Base-by-base conservation (phyloP, 352 stramenopile genomes). In the Phytophthora lateralis region DNA sequence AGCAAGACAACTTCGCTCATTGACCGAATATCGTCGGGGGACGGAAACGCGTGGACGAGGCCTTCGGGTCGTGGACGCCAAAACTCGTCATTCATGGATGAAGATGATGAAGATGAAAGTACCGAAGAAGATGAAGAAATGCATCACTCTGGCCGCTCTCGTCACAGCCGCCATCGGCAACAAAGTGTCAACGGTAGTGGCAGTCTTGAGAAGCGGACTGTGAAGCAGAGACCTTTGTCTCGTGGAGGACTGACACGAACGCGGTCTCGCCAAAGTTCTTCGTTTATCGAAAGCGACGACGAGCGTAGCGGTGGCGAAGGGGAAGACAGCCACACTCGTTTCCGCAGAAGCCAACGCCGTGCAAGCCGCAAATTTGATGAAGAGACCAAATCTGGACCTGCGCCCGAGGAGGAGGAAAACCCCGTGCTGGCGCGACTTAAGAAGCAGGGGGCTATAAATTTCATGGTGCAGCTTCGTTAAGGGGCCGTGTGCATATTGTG, bases 371-470 rank as follows among this genome's bases (percentile, higher is more conserved):
- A 82, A 41, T 74, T 71, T 47, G 73, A 87, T 59, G 66, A 76
- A 50, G 75, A 88, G 58, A 55, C 64, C 9, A 75, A 75, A 56
- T 54, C 46, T 29, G 59, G 46, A 21, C 10, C 60, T 38, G 39
- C 49, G 45, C 26, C 58, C 56, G 26, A 30, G 26, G 66, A 76
- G 5, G 65, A 80, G 38, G 78, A 88, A 35, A 93, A 91, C 57
- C 85, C 85, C 2, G 82, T 93, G 50, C 63, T 91, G 30, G 82
- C 78, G 17, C 85, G 85, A 20, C 77, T 93, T 6, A 85, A 82
- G 56, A 91, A 91, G 59, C 85, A 93, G 46, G 85, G 85, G 17
- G 85, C 85, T n/a, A 63, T 93, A 58, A 91, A 90, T 66, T 93
- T 91, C 73, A 93, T 91, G 82, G 74, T 85, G 69, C 75, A 79